These are phyloP conservation scores for Pythium vanterpoolii DNA, from an alignment of 352 stramenopile species.

Conservation along the genomic window DNA sequence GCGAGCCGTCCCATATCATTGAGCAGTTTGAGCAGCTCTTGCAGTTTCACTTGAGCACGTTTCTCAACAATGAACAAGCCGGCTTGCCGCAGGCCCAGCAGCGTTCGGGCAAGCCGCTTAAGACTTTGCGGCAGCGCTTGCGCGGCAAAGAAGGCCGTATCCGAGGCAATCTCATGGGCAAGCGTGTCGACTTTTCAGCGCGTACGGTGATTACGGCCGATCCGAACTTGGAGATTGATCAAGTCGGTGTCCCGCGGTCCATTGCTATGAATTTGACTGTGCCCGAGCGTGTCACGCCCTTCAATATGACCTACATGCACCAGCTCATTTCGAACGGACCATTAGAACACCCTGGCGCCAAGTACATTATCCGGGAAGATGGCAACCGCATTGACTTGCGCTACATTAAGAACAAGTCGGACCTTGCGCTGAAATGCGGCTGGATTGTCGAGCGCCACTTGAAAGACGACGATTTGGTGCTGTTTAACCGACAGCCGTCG, in stretches of 20 bases:
- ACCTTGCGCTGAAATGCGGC: conserved; percentile 94
- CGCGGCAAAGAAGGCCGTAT: conserved; percentile 99
- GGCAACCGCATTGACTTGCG: conserved; percentile 96
- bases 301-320: conserved; percentile 97
- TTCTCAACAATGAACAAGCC: conserved; percentile 98
- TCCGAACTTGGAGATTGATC: conserved; percentile 95
- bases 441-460: conserved; percentile 99
- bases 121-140: conserved; percentile 98
- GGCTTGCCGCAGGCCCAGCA: conserved; percentile 96
- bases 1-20: conserved; percentile 95
- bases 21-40: conserved; percentile 90
- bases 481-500: conserved; percentile 99
- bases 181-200: conserved; percentile 99
- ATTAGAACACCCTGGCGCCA: conserved; percentile 96
- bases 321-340: conserved; percentile 95
- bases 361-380: conserved; percentile 92
- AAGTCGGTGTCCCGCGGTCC: conserved; percentile 93
- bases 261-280: conserved; percentile 99
- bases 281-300: conserved; percentile 95
- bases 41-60: conserved; percentile 87
- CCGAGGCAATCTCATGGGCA: conserved; percentile 98
- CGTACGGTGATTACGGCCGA: conserved; percentile 99
- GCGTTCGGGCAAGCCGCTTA: conserved; percentile 95
- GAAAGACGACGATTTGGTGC: conserved; percentile 97
- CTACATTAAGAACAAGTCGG: conserved; percentile 97